These are phyloP conservation scores for Ascochyta pisi DNA, from an alignment of 2,329 filamentous ascomycete species.

Conservation along the genomic window DNA sequence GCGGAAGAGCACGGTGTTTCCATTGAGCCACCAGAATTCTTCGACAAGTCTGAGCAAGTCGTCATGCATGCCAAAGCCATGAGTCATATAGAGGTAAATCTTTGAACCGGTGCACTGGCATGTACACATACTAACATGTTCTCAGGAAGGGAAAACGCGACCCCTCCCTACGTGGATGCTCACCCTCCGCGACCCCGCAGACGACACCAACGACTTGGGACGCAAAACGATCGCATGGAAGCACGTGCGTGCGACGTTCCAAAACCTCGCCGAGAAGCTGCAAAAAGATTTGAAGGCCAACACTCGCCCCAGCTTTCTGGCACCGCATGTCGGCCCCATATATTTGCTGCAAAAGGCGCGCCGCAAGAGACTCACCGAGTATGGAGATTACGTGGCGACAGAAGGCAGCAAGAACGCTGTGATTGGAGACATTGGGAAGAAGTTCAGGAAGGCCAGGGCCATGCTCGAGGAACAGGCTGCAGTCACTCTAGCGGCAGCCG, in stretches of 20 bases:
- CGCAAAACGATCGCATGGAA: constrained; percentile 56
- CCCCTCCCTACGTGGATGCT: constrained; percentile 50
- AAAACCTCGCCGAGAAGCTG: constrained; percentile 23
- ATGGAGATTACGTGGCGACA: constrained; percentile 17
- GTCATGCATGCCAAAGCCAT: constrained; percentile 27
- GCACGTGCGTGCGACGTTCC: constrained; percentile 57
- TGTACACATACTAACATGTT: constrained; percentile 12
- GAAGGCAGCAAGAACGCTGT: background rate
- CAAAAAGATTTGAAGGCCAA: constrained; percentile 21
- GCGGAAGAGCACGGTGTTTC: constrained; percentile 57
- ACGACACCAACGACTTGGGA: constrained; percentile 65
- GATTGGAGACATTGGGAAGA: background rate
- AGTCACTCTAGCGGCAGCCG: too few relatives aligned
- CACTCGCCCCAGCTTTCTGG: constrained; percentile 27
- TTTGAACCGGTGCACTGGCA: too few relatives aligned
- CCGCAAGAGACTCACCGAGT: constrained; percentile 22
- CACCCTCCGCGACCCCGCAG: constrained; percentile 65
- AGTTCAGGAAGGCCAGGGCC: background rate
- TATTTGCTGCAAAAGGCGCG: constrained; percentile 24
- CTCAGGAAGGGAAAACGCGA: constrained; percentile 21
- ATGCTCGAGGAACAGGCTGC: too few relatives aligned
- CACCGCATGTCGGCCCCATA: constrained; percentile 26
- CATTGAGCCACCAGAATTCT: constrained; percentile 55
- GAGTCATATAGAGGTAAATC: constrained; percentile 25
- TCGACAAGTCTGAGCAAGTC: constrained; percentile 46